Conservation (phyloP, 768 basidiomycete species). For the Thelephora aurantiotincta region DNA sequence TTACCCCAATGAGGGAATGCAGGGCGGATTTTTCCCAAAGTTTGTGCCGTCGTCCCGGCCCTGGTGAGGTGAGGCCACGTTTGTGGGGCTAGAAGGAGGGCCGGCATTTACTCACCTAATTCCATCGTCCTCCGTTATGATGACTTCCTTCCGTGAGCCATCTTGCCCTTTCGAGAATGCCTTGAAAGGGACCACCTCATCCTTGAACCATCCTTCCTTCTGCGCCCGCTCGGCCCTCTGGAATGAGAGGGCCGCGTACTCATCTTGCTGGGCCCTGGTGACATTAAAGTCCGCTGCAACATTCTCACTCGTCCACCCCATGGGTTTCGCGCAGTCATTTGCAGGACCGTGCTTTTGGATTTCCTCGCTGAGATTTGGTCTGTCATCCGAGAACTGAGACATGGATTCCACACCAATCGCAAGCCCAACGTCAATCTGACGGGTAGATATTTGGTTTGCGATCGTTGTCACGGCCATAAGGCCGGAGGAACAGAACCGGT, state of each 20-base stretch:
- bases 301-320: constrained; percentile 89
- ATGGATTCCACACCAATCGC: constrained; percentile 82
- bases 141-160: constrained; percentile 36
- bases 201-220: constrained; percentile 43
- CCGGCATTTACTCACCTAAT: constrained; percentile 29
- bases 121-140: constrained; percentile 60
- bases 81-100: too few species aligned
- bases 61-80: too few species aligned
- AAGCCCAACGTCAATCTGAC: constrained; percentile 72
- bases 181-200: constrained; percentile 68
- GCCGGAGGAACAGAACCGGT: constrained; percentile 75
- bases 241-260: constrained; percentile 60
- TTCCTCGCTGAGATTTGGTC: constrained; percentile 44
- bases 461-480: constrained; percentile 75
- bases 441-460: constrained; percentile 59
- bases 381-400: constrained; percentile 61
- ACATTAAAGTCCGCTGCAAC: constrained; percentile 64
- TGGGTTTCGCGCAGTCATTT: constrained; percentile 50
- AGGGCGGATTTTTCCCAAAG: constrained; percentile 45
- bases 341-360: constrained; percentile 42
- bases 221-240: constrained; percentile 69
- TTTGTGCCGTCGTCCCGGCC: constrained; percentile 49
- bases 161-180: constrained; percentile 37
- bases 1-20: constrained; percentile 81
- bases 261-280: constrained; percentile 64